phyloP scores from a whole-genome alignment of 1,139 yeast species.

The Pichia inconspicua region DNA sequence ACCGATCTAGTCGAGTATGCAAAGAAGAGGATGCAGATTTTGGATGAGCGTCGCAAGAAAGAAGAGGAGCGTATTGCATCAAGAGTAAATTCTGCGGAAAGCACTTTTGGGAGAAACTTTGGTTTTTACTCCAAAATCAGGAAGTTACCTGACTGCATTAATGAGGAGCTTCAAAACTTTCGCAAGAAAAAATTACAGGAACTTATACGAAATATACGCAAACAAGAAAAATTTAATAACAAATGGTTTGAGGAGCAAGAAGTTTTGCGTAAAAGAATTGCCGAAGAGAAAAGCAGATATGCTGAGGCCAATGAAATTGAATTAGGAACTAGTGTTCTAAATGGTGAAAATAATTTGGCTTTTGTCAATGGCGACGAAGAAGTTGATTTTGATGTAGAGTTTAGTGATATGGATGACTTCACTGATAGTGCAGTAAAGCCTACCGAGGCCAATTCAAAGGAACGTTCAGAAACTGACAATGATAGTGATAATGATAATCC shows the following conservation, averaged over 20 bases:
- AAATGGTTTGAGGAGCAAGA: slow-evolving; percentile 27
- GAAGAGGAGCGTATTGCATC: slow-evolving; percentile 23
- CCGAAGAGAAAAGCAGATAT: slow-evolving; percentile 18
- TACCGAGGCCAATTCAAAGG: no score
- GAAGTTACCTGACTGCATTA: slow-evolving; percentile 21
- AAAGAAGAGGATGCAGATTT: slow-evolving; percentile 33
- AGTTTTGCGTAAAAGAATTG: slow-evolving; percentile 24
- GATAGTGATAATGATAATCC: background rate
- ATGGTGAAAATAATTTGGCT: slow-evolving; percentile 10
- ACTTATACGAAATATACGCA: slow-evolving; percentile 33
- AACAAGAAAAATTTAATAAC: slow-evolving; percentile 29
- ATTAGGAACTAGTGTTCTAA: slow-evolving; percentile 16
- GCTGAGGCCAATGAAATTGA: slow-evolving; percentile 19
- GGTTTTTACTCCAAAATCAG: slow-evolving; percentile 38
- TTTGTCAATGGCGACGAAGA: slow-evolving; percentile 13
- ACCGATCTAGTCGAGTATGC: slow-evolving; percentile 56
- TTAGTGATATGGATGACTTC: slow-evolving; percentile 17
- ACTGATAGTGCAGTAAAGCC: background rate
- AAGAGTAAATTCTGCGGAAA: slow-evolving; percentile 25
- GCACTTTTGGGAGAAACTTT: slow-evolving; percentile 34
- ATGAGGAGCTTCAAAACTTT: slow-evolving; percentile 25
- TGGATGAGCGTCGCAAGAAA: slow-evolving; percentile 28
- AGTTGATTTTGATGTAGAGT: slow-evolving; percentile 19
- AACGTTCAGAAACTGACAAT: background rate
- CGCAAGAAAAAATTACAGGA: slow-evolving; percentile 33